Evolutionary conservation across 495 filamentous ascomycete genomes (phyloP).

Genomic region (Daldinia vernicosa): DNA sequence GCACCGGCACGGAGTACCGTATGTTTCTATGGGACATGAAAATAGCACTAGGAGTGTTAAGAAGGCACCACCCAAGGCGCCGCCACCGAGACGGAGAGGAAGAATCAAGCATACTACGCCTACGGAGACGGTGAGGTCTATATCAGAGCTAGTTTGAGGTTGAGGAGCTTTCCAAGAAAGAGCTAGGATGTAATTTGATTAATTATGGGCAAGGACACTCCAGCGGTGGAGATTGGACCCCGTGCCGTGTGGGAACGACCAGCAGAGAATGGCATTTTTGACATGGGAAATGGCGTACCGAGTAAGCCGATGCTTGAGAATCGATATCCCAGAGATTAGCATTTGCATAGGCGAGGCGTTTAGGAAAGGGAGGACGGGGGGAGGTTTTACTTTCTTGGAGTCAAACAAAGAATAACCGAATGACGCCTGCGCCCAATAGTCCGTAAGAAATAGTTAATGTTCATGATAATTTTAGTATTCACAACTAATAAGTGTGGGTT

Average conservation of each 20-base stretch:
- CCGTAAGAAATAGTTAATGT: background rate
- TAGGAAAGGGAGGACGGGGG: background rate
- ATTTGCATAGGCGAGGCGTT: slow-evolving; percentile 47
- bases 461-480: slow-evolving; percentile 2
- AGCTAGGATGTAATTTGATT: slow-evolving; percentile 20
- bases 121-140: slow-evolving; percentile 33
- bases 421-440: background rate
- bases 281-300: slow-evolving; percentile 28
- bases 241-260: background rate
- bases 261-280: slow-evolving; percentile 32
- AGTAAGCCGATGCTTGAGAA: slow-evolving; percentile 21
- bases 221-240: slow-evolving; percentile 13
- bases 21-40: slow-evolving; percentile 43
- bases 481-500: background rate
- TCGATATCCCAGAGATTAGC: slow-evolving; percentile 28
- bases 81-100: slow-evolving; percentile 59
- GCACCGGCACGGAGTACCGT: slow-evolving; percentile 58
- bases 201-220: slow-evolving; percentile 14
- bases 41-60: slow-evolving; percentile 48
- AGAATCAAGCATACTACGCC: slow-evolving; percentile 48
- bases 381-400: slow-evolving; percentile 11
- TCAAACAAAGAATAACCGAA: background rate
- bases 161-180: background rate
- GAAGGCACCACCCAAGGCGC: slow-evolving; percentile 64
- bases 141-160: slow-evolving; percentile 35